A percentile compares a stretch with the other conserved stretches of the same genome.
phyloP scores from a whole-genome alignment of 2,329 filamentous ascomycete species.

The Colletotrichum sp. region DNA sequence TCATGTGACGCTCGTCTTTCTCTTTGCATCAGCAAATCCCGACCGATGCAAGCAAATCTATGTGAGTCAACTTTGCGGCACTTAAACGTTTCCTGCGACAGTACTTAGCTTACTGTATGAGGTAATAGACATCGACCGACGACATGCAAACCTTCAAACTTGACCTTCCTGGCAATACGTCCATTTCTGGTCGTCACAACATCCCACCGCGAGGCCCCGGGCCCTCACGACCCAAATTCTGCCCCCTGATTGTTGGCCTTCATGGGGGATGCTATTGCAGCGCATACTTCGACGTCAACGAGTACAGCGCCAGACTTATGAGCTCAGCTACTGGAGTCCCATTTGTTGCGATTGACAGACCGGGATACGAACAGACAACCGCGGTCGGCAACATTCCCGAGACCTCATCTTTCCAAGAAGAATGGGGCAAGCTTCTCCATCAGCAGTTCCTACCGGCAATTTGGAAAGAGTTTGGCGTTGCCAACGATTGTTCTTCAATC shows the following conservation, averaged over 20 bases:
- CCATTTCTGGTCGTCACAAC: constrained; percentile 1
- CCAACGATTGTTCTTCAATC: constrained; percentile 21
- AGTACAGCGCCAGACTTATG: constrained; percentile 6
- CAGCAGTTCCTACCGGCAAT: constrained; percentile 20
- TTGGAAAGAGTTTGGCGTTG: constrained; percentile 22
- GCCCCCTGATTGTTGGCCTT: constrained; percentile 23
- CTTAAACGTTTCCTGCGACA: not conserved
- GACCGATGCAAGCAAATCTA: not conserved
- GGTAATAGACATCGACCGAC: not conserved
- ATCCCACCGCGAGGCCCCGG: not conserved
- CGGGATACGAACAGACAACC: constrained; percentile 22
- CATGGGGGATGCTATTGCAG: constrained; percentile 25
- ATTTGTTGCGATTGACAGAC: constrained; percentile 26
- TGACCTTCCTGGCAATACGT: not conserved
- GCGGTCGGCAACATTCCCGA: constrained; percentile 10
- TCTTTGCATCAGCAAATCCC: not conserved
- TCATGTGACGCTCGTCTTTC: not conserved
- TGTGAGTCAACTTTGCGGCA: not conserved
- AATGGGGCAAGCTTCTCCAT: constrained; percentile 17
- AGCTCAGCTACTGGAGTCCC: constrained; percentile 24
- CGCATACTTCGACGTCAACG: constrained; percentile 26
- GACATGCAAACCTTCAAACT: constrained; percentile 1
- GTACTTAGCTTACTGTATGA: not conserved
- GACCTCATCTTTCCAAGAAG: constrained; percentile 10
- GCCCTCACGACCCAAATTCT: not conserved